Conservation (phyloP, 108 stramenopile species). For the Nannochloropsis salina region DNA sequence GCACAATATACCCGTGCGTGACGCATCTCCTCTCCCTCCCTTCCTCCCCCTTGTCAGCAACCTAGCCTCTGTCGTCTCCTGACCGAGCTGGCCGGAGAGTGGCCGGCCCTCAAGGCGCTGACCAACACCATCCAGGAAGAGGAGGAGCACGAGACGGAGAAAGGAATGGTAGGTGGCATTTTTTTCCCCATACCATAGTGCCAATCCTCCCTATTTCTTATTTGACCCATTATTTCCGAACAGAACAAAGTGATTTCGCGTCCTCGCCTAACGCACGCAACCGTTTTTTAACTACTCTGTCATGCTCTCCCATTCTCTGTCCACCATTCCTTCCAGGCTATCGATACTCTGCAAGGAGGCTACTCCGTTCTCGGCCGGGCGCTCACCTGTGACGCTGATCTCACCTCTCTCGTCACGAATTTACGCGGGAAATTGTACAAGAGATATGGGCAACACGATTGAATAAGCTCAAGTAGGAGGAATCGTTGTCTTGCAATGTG, state of each 20-base stretch:
- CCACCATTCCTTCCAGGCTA: neutral
- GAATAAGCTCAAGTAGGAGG: neutral
- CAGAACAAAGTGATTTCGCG: no score
- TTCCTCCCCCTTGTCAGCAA: neutral
- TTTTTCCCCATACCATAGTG: neutral
- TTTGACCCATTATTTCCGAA: neutral
- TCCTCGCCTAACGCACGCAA: no score
- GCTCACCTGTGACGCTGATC: neutral
- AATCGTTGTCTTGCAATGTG: no score
- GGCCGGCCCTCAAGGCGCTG: neutral
- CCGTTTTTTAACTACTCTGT: neutral
- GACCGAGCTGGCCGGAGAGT: neutral
- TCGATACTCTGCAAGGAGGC: neutral
- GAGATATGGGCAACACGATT: neutral
- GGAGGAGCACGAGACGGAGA: neutral
- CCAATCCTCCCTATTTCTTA: neutral
- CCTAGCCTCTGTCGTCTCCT: neutral
- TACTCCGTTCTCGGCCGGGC: neutral
- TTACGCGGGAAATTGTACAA: neutral
- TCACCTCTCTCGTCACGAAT: neutral
- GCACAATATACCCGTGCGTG: neutral
- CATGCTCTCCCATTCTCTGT: neutral
- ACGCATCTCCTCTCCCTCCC: neutral
- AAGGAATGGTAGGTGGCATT: neutral
- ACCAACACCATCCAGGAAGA: conserved; percentile 14